Percentiles rank a stretch among this genome's conserved stretches.
phyloP scores from a whole-genome alignment of 2,329 filamentous ascomycete genomes.

The Pseudovirgaria hyperparasitica region DNA sequence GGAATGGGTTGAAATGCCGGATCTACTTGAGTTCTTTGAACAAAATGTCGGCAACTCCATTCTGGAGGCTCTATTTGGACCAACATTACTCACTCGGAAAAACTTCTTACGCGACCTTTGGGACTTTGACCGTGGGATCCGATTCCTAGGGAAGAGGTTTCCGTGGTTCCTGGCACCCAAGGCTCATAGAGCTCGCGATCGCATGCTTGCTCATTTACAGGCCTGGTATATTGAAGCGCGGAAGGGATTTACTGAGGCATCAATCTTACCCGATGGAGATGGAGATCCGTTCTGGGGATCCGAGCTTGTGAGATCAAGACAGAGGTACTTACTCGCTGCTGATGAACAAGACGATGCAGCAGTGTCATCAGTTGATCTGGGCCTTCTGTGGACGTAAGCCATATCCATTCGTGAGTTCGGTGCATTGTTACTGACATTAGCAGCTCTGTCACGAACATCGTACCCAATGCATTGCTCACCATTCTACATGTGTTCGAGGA shows the following conservation, averaged over 20 bases:
- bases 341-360: too few species aligned
- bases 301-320: too few species aligned
- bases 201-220: constrained; percentile 2
- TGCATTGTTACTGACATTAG: background rate
- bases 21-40: constrained; percentile 6
- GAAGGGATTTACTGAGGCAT: too few species aligned
- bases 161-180: constrained; percentile 3
- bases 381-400: too few species aligned
- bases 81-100: constrained; percentile 2
- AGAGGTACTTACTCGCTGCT: too few species aligned
- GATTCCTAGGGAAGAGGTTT: background rate
- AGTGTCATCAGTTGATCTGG: too few species aligned
- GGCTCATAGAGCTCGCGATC: constrained; percentile 2
- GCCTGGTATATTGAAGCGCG: too few species aligned
- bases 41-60: constrained; percentile 4
- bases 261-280: too few species aligned
- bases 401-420: background rate
- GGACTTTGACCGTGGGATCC: constrained; percentile 3
- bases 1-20: background rate
- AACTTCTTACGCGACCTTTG: constrained; percentile 5
- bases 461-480: constrained; percentile 13
- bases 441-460: constrained; percentile 14
- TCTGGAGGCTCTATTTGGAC: constrained; percentile 5
- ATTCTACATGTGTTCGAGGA: constrained; percentile 11
- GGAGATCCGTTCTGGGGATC: too few species aligned